Base-by-base conservation (phyloP, 345 rosid genomes). In the Boechera stricta region DNA sequence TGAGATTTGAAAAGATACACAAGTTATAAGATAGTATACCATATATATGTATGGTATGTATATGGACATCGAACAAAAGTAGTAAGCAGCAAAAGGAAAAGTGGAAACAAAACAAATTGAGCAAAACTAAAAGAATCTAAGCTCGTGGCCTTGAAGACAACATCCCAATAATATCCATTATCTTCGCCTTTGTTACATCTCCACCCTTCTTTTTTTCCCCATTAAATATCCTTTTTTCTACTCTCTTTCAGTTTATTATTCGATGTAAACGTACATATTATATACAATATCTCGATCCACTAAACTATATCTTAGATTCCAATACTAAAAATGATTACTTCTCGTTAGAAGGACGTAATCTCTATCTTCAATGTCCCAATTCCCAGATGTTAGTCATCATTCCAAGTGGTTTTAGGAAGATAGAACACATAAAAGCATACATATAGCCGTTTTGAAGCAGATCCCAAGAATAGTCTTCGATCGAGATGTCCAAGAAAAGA, bases 101-200 rank as follows among this genome's bases (percentile, higher is more conserved):
- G 74, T 57, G 52, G 49, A 48, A 72, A 58, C 38, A 49, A 51
- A 41, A 49, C 81, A 78, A 72, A 72, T 10, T 65, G 49, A 61
- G 77, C 69, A 78, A 72, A 78, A 78, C 81, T 78, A 78, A 78
- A 65, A 78, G 81, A 78, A 72, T 72, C 81, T 72, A 67, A 78
- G 69, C 73, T 78, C 81, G 81, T 78, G 81, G 77, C 64, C 47
- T 63, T 64, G 54, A 71, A 48, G 72, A 77, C 67, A 64, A 47
- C 76, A 48, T 36, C 66, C 56, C 77, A 58, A 72, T 66, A 49
- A 28, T 49, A 41, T 67, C 68, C 68, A 58, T 65, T 65, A 56
- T 69, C 59, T 62, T 58, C 28, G 45, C 67, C 67, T 48, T 26
- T 76, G 56, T 60, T 64, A 16, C 16, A 47, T 71, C 55, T 72